These are phyloP conservation scores for Mallotus repandus DNA, from an alignment of 441 rosid species.

Conservation along the genomic window DNA sequence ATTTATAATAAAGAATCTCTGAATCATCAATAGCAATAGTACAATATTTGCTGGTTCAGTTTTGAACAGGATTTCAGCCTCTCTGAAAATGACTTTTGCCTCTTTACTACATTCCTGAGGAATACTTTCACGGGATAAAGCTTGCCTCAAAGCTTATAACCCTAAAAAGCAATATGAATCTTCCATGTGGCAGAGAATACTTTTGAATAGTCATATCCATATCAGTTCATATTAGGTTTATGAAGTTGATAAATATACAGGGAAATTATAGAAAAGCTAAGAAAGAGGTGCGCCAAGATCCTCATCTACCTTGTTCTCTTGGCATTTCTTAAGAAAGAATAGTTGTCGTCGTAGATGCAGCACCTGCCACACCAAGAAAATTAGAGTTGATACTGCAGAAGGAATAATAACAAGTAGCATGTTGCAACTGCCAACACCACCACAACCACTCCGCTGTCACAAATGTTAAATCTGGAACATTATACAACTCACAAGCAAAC, in stretches of 20 bases:
- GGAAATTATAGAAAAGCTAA: constrained; percentile 1
- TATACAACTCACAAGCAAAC: background rate
- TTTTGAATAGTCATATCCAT: no score
- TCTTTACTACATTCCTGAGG: background rate
- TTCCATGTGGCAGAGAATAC: no score
- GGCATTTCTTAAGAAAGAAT: constrained; percentile 61
- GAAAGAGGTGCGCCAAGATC: constrained; percentile 49
- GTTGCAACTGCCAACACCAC: background rate
- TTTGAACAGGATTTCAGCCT: background rate
- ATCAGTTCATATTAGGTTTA: no score
- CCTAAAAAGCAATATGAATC: no score
- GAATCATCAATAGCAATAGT: no score
- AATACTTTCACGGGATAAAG: background rate
- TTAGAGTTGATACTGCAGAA: background rate
- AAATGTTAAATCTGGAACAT: background rate
- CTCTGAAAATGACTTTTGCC: no score
- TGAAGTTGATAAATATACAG: background rate
- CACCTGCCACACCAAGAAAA: constrained; percentile 40
- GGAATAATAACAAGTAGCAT: background rate
- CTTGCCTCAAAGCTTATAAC: background rate
- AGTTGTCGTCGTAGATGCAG: constrained; percentile 68
- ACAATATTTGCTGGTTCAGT: background rate
- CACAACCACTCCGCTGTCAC: background rate
- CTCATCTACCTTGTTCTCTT: constrained; percentile 63
- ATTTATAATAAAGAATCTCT: no score